Evolutionary conservation across 2,329 filamentous ascomycete species (phyloP), one percentile per base, ranked within the genome.

Genomic region (Mariannaea elegans): DNA sequence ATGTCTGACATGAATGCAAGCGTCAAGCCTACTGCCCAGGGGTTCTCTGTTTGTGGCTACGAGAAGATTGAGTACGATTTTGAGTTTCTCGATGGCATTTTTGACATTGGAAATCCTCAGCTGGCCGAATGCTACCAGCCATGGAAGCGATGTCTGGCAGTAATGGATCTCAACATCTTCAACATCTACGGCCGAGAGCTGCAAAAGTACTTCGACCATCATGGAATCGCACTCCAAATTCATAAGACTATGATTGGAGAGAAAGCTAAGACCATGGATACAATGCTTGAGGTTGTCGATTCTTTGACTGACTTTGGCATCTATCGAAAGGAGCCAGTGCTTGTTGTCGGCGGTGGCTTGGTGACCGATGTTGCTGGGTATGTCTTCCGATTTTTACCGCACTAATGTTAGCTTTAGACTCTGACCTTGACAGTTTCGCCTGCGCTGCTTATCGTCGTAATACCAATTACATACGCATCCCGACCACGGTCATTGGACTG

Each of bases 51-150:
- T 61, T 85, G 87, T 66, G 89, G 89, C 21, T 90, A 90, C 68
- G 89, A 92, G 80, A 91, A 90, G 81, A 91, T 91, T 71, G 85
- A 90, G 71, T 91, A 91, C 72, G 88, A 90, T 76, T 92, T 92
- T 74, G 86, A 87, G 54, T 91, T 92, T 75, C 82, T 91, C 45
- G 89, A 92, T 66, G 86, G 84, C 46, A 82, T 92, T 56, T 91
- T 92, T 75, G 78, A 90, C 71, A 68, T 80, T 39, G 69, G 80
- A 63, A 90, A 90, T 69, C 68, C 78, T 14, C 82, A 90, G 66
- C 81, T 92, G 9, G 87, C 88, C 14, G 76, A 87, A 24, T 88
- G 86, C 74, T 92, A 91, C 76, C 77, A 83, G 68, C 79, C 78
- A 62, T 91, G 88, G 88, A 81, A 84, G 29, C 82, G 89, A 51